These are phyloP conservation scores for Testicularia cyperi DNA, from an alignment of 1,284 basidiomycete species.

Conservation along the genomic window DNA sequence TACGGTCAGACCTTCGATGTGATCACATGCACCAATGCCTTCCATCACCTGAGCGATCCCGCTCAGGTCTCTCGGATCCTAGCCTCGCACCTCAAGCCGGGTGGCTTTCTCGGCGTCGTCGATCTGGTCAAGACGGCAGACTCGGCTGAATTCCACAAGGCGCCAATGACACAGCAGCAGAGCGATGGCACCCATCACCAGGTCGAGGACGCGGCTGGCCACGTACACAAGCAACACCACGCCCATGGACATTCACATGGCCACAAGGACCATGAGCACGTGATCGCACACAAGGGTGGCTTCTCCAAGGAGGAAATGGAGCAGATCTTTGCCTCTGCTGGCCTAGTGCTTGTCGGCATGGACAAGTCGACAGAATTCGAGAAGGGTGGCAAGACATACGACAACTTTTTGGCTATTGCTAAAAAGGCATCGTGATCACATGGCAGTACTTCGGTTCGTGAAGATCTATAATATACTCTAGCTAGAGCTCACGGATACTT, in stretches of 20 bases:
- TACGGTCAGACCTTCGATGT: constrained; percentile 21
- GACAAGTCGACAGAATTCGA: constrained; percentile 23
- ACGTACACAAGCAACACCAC: constrained; percentile 1
- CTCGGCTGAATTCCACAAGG: constrained; percentile 11
- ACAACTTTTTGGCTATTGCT: constrained; percentile 34
- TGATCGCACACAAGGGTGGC: constrained; percentile 33
- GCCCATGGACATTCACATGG: constrained; percentile 2
- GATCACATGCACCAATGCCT: constrained; percentile 36
- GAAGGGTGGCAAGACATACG: constrained; percentile 17
- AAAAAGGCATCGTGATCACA: constrained; percentile 1
- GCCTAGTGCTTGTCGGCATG: constrained; percentile 24
- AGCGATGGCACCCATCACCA: constrained; percentile 18
- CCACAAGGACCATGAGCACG: constrained; percentile 12
- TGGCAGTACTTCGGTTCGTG: too few relatives aligned
- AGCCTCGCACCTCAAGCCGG: constrained; percentile 16
- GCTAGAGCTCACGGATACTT: constrained; percentile 14
- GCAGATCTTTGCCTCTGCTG: constrained; percentile 19
- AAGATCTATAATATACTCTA: too few relatives aligned
- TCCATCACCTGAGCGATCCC: constrained; percentile 35
- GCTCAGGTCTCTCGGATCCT: constrained; percentile 17
- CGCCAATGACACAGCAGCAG: constrained; percentile 4
- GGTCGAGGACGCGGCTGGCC: constrained; percentile 4
- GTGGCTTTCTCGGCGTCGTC: constrained; percentile 26
- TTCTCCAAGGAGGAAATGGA: constrained; percentile 27
- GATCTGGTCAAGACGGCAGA: constrained; percentile 23